phyloP scores from a whole-genome alignment of 805 yeast species.

The Wickerhamiella shivajii region DNA sequence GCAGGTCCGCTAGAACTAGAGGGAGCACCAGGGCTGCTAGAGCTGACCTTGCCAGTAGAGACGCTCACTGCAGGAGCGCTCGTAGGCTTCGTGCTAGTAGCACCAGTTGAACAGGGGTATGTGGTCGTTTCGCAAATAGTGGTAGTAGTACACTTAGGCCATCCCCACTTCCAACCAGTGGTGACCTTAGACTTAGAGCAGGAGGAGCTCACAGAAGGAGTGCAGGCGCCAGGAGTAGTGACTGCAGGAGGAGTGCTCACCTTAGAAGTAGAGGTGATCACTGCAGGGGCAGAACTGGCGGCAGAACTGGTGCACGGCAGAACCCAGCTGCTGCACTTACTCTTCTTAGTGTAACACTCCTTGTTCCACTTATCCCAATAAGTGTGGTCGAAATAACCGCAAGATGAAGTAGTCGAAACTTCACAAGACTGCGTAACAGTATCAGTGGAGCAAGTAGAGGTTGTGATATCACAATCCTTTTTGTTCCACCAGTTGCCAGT shows the following conservation, averaged over 20 bases:
- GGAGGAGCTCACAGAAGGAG: no score
- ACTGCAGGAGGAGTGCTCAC: not conserved
- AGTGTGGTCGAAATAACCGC: not conserved
- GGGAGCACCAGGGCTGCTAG: not conserved
- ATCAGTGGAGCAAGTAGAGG: slow-evolving; percentile 1
- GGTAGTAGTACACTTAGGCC: no score
- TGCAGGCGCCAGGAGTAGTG: not conserved
- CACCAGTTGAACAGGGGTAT: no score
- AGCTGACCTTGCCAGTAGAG: not conserved
- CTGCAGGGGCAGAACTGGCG: not conserved
- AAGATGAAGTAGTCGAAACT: slow-evolving; percentile 1
- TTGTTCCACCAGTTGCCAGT: not conserved
- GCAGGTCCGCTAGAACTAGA: not conserved
- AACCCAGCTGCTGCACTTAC: not conserved
- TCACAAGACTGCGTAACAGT: not conserved
- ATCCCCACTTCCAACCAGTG: no score
- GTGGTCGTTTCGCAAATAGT: no score
- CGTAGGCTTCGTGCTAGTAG: no score
- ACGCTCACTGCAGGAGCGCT: no score
- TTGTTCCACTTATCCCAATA: no score
- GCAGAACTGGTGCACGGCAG: not conserved
- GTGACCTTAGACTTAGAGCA: no score
- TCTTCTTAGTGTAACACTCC: not conserved
- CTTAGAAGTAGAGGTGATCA: not conserved
- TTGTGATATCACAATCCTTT: not conserved